Evolutionary conservation across 2,329 filamentous ascomycete species (phyloP), one percentile per base, ranked within the genome.

Genomic region (Xylariaceae sp.): DNA sequence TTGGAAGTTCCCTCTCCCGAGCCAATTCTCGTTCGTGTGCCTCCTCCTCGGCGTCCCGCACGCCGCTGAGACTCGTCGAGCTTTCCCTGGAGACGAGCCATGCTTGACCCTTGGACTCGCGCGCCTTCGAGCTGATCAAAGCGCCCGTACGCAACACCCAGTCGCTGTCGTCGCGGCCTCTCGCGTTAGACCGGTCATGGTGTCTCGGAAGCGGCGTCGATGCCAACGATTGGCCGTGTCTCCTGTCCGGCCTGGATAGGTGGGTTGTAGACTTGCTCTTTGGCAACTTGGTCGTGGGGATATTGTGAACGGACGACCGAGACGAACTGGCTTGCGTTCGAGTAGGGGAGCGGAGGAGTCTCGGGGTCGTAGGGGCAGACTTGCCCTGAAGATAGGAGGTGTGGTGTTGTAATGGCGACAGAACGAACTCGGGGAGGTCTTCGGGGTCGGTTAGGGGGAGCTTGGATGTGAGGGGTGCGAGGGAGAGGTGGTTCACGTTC

Each of bases 1-100:
- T 82, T 18, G 74, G 70, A 1, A 77, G 69, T 61, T 81, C 77
- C 43, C 76, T 76, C 66, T 85, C 80, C 40, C 78, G 75, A 12
- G 76, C 78, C 20, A 82, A 71, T 67, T 83, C 79, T 44, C 75
- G 73, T 64, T 84, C 79, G 56, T 81, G 77, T 10, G 75, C 78
- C 57, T 81, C 80, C 40, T 84, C 81, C 3, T 83, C 82, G 2
- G 75, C 75, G 32, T 83, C 79, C 7, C 73, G 75, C 67, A 80
- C 71, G 20, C 77, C 82, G 0, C 79, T 74, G 18, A 89, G 76
- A 66, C 81, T 87, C 7, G 85, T 89, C 1, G 85, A 87, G 68
- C 84, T 87, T 52, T 82, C 83, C 45, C 85, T 79, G 20, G 85
- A 84, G n/a, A 83, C 76, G 19, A 90, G 79, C 87, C 87, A 90